Evolutionary conservation across 148 eudicot species (phyloP).

Genomic region (Fagopyrum esculentum): DNA sequence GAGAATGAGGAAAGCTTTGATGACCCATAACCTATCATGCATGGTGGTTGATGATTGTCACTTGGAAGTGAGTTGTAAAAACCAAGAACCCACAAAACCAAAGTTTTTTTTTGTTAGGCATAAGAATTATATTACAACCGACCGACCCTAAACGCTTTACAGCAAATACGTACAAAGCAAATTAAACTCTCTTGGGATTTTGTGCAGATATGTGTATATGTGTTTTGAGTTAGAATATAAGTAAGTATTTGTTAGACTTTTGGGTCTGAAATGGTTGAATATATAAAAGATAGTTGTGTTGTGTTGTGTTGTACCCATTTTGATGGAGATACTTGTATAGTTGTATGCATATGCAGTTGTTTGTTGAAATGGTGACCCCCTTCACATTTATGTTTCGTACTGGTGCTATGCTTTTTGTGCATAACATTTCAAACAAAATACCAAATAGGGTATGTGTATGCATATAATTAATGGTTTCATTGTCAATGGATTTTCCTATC

Average conservation of each 20-base stretch:
- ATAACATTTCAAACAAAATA: neutral
- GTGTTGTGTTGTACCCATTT: neutral
- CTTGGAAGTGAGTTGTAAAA: constrained; percentile 7
- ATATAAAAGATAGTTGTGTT: too few relatives aligned
- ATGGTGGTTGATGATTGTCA: constrained; percentile 9
- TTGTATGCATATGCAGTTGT: neutral
- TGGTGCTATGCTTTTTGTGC: constrained; percentile 4
- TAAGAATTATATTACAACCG: neutral
- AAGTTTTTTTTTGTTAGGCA: neutral
- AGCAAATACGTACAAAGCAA: constrained; percentile 8
- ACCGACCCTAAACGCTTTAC: neutral
- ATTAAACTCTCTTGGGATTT: neutral
- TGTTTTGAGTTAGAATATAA: neutral
- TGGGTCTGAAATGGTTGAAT: too few relatives aligned
- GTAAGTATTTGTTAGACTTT: too few relatives aligned
- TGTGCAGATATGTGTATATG: neutral
- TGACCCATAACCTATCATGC: constrained; percentile 12
- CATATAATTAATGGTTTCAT: too few relatives aligned
- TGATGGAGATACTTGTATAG: constrained; percentile 1
- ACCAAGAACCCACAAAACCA: neutral
- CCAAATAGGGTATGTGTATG: too few relatives aligned
- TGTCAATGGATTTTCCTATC: neutral
- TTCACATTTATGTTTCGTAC: neutral
- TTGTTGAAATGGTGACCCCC: neutral
- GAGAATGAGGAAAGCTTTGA: constrained; percentile 1